Evolutionary conservation across 495 filamentous ascomycete species (phyloP), one percentile per base, ranked within the genome.

Genomic region (Aspergillus wentii): DNA sequence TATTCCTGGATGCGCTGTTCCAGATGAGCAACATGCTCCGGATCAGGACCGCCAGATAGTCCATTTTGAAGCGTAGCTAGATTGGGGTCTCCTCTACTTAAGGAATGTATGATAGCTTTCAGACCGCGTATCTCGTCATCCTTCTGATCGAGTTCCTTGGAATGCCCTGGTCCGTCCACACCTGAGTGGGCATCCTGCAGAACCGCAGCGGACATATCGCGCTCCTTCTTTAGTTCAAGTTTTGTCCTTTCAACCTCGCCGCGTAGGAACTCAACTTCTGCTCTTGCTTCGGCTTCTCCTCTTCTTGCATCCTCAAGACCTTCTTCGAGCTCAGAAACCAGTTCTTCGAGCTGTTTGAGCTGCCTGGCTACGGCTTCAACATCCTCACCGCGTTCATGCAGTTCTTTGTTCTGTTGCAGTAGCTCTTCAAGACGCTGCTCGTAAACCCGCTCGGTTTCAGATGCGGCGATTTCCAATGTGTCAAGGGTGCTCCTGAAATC

Each of bases 401-500:
- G 58, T 34, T 94, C 88, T 35, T 80, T 76, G 28, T 94, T 76
- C 46, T 96, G 86, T 43, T 85, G 75, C 67, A 88, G 71, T n/a
- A 99, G 67, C 52, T 95, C 89, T 48, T 90, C 85, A 6, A 96
- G 81, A 46, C 82, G 80, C 54, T 87, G 86, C 57, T 97, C 94
- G 51, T 99, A 97, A 5, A 97, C 90, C n/a, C 92, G 76, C 60
- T 96, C 91, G 5, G 92, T 99, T 62, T 99, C 92, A 0, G 89
- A 87, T 49, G 89, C 94, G 6, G 92, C 94, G 64, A 95, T 80
- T 63, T 99, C 92, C 25, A 99, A 70, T 1, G 90, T 94, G 64
- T 99, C 92, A 33, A 99, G 88, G 13, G 92, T 99, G 56, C 85
- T 94, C 40, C 92, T 71, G 59, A 99, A 99, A 58, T 99, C 92